These are phyloP conservation scores for Geotrichum restrictum DNA, from an alignment of 1,139 yeast genomes.

Conservation along the genomic window DNA sequence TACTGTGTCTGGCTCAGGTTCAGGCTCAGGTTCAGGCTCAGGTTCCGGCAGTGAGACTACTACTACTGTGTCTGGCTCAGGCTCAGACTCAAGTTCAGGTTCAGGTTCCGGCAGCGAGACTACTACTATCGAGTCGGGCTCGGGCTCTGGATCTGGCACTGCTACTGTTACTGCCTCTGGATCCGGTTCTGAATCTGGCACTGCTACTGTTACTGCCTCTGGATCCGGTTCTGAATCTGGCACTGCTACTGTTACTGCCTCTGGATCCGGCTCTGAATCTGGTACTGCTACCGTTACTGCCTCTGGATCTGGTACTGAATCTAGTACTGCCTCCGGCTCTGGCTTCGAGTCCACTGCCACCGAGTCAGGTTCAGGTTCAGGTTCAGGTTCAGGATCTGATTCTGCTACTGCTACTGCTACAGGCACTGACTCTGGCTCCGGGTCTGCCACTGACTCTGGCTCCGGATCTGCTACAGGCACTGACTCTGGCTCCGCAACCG, in stretches of 20 bases:
- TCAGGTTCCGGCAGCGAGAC: too few relatives aligned
- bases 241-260: constrained; percentile 1
- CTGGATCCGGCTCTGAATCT: constrained; percentile 5
- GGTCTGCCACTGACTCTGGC: constrained; percentile 4
- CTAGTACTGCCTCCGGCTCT: not conserved
- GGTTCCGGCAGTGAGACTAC: too few relatives aligned
- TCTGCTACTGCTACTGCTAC: constrained; percentile 1
- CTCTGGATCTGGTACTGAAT: not conserved
- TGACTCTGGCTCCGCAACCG: constrained; percentile 5
- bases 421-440: too few relatives aligned
- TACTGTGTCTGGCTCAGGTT: too few relatives aligned
- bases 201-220: not conserved
- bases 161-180: constrained; percentile 1
- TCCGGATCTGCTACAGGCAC: not conserved
- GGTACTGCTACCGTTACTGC: constrained; percentile 2
- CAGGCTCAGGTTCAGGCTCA: too few relatives aligned
- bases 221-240: constrained; percentile 6
- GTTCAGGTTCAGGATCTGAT: not conserved
- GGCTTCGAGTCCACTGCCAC: too few relatives aligned
- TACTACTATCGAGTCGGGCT: constrained; percentile 6
- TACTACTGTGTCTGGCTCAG: not conserved
- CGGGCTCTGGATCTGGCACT: not conserved
- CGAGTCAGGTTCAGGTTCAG: constrained; percentile 13
- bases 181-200: constrained; percentile 1
- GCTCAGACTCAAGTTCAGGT: too few relatives aligned